Conservation (phyloP, 768 basidiomycete species). For the Tylopilus subfusipes region DNA sequence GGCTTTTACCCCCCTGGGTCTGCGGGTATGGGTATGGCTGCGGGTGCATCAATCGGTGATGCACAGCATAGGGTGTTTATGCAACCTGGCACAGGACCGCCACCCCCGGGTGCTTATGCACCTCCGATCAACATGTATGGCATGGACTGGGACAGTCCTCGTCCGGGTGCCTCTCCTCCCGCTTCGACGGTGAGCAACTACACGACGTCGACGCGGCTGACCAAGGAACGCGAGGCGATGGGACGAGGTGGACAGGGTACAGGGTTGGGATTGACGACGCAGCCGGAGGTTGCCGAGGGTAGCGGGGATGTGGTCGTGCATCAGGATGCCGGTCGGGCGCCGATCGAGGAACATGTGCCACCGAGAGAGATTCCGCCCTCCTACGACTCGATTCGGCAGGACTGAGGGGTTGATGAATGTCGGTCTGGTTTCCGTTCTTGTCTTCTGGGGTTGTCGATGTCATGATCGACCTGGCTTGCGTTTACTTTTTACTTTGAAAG, state of each 20-base stretch:
- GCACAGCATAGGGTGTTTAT: slow-evolving; percentile 9
- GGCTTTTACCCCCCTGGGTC: slow-evolving; percentile 9
- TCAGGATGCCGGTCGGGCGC: slow-evolving; percentile 26
- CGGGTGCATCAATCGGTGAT: background rate
- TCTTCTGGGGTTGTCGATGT: background rate
- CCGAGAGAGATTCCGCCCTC: slow-evolving; percentile 29
- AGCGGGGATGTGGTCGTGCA: slow-evolving; percentile 26
- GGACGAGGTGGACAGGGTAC: slow-evolving; percentile 13
- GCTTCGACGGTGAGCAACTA: slow-evolving; percentile 20
- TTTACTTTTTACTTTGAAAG: background rate
- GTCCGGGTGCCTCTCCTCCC: slow-evolving; percentile 18
- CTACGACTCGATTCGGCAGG: slow-evolving; percentile 27
- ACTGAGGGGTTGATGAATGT: slow-evolving; percentile 3
- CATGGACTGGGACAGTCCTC: slow-evolving; percentile 20
- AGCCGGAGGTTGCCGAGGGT: slow-evolving; percentile 19
- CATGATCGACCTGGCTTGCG: background rate
- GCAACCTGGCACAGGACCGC: background rate
- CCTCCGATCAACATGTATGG: slow-evolving; percentile 11
- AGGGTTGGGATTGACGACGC: slow-evolving; percentile 21
- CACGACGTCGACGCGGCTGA: slow-evolving; percentile 9
- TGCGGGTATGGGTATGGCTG: too few species aligned
- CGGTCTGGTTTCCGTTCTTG: background rate
- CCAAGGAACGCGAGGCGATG: slow-evolving; percentile 27
- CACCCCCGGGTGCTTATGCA: slow-evolving; percentile 2
- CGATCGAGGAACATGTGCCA: slow-evolving; percentile 12